These are phyloP conservation scores for Eucalyptus albens DNA, from an alignment of 345 rosid genomes.

Conservation along the genomic window DNA sequence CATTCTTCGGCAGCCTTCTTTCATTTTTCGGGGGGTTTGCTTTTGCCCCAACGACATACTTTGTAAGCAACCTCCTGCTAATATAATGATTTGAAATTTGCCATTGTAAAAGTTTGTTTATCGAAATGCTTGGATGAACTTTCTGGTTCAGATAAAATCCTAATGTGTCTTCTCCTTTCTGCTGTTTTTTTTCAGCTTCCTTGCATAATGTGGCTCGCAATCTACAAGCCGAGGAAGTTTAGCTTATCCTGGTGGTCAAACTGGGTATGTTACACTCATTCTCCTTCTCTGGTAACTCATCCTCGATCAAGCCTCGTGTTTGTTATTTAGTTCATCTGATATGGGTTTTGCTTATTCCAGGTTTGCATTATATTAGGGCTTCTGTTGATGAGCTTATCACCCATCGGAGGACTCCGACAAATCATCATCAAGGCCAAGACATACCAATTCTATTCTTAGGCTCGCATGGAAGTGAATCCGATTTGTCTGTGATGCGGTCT, in stretches of 20 bases:
- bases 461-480: neutral
- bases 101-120: neutral
- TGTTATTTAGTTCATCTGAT: neutral
- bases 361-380: conserved; percentile 54
- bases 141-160: neutral
- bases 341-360: conserved; percentile 21
- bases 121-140: neutral
- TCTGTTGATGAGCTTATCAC: conserved; percentile 52
- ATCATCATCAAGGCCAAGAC: conserved; percentile 45
- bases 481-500: neutral
- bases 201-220: conserved; percentile 61
- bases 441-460: conserved; percentile 46
- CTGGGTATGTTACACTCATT: conserved; percentile 32
- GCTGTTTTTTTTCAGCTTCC: conserved; percentile 35
- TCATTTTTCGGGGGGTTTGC: conserved; percentile 86
- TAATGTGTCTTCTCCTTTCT: neutral
- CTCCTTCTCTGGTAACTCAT: neutral
- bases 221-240: conserved; percentile 58
- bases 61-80: conserved; percentile 21
- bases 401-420: conserved; percentile 73
- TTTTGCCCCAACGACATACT: conserved; percentile 72
- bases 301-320: neutral
- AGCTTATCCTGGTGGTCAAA: conserved; percentile 63
- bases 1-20: conserved; percentile 70
- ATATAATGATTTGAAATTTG: neutral